These are phyloP conservation scores for Abelmoschus esculentus DNA, from an alignment of 345 rosid genomes.

Conservation along the genomic window DNA sequence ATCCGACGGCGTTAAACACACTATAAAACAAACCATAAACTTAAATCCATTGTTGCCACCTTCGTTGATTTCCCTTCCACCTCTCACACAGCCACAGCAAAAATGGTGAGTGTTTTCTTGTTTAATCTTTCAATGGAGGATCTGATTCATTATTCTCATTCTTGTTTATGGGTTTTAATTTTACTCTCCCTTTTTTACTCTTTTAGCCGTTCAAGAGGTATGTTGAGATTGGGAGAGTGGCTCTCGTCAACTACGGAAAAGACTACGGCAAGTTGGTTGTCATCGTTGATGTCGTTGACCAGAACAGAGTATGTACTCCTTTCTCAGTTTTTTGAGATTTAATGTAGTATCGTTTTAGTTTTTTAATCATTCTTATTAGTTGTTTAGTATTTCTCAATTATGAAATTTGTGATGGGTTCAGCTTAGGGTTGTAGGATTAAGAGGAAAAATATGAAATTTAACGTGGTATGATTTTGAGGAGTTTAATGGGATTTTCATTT, in stretches of 20 bases:
- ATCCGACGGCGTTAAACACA: slow-evolving; percentile 16
- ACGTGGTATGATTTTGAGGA: not conserved
- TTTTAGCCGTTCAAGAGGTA: slow-evolving; percentile 78
- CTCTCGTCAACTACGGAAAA: slow-evolving; percentile 78
- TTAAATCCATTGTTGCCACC: slow-evolving; percentile 23
- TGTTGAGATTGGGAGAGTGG: slow-evolving; percentile 90
- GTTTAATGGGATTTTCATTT: not conserved
- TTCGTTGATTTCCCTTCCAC: not conserved
- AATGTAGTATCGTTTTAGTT: not conserved
- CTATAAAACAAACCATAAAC: not conserved
- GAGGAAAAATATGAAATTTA: not conserved
- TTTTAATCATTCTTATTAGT: not conserved
- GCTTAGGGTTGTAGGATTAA: not conserved
- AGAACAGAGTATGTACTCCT: slow-evolving; percentile 61
- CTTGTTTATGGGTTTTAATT: not conserved
- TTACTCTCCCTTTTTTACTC: not conserved
- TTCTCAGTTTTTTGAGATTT: not conserved
- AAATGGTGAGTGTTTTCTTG: slow-evolving; percentile 26
- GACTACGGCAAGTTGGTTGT: slow-evolving; percentile 84
- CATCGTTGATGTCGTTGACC: slow-evolving; percentile 82
- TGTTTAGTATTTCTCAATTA: not conserved
- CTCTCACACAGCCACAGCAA: not conserved
- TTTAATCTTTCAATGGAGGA: not conserved
- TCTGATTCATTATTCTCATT: not conserved
- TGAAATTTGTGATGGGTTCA: not conserved